Evolutionary conservation across 1,139 yeast species (phyloP), one percentile per base, ranked within the genome.

Genomic region (Casaregolazyma lundiana): DNA sequence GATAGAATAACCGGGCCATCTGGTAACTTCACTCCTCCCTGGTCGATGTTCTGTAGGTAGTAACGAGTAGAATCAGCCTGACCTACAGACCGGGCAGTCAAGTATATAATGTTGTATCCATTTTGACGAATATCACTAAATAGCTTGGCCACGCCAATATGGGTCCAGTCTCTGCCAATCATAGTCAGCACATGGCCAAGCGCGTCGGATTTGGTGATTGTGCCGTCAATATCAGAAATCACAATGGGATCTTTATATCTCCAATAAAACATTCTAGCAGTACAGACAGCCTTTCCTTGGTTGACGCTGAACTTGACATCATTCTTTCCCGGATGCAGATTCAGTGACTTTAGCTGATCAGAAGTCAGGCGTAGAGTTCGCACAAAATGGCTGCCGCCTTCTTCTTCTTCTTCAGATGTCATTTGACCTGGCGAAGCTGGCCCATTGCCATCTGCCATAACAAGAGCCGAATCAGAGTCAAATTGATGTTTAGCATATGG

Each of bases 101-200:
- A 71, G 64, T 94, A 94, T 77, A 94, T 76, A 48, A 94, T 83
- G 61, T 92, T 89, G 69, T 92, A 94, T 1, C 98, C 98, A 63
- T 94, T 94, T 48, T 76, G 72, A 41, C 76, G 65, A 53, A 94
- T 92, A 64, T 94, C 98, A 21, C 80, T 81, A 64, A 90, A 94
- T 50, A 94, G 70, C 57, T 81, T 83, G 2, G 97, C 96, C 37
- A 94, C 98, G 19, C 98, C 99, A 1, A 82, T 78, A 63, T 94
- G 99, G 0, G 98, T 94, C 98, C 98, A 94, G 68, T 94, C 99
- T 56, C 89, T 78, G 2, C 99, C 99, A 42, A 94, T 72, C 78
- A 92, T 81, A 30, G 95, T 90, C 64, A 92, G 71, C 1, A 94
- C 94, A 67, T 94, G 99, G 3, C 99, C 99, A 58, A 94, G 71